phyloP scores from a whole-genome alignment of 345 rosid species.

The Dovyalis caffra region DNA sequence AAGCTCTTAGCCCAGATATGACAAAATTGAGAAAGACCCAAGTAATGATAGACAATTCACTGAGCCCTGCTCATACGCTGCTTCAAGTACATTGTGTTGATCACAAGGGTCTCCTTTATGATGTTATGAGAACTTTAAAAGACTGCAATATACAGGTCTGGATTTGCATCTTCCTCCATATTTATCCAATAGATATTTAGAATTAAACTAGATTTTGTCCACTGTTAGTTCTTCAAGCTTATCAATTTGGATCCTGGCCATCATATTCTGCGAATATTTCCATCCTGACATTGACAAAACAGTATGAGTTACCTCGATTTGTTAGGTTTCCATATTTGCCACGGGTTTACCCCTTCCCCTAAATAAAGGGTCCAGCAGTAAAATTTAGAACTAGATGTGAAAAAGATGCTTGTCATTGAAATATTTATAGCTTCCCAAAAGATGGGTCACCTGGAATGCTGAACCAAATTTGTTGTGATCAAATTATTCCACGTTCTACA shows the following conservation, averaged over 20 bases:
- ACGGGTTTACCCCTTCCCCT: no score
- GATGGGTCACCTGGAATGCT: not conserved
- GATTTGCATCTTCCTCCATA: not conserved
- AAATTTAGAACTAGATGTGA: not conserved
- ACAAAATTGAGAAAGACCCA: conserved; percentile 48
- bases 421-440: not conserved
- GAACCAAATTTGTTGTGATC: not conserved
- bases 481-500: not conserved
- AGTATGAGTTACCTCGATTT: not conserved
- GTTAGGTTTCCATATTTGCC: not conserved
- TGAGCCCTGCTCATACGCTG: conserved; percentile 78
- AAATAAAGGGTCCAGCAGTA: no score
- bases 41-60: conserved; percentile 60
- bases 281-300: not conserved
- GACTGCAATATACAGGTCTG: conserved; percentile 73
- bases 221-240: not conserved
- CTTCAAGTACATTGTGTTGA: conserved; percentile 65
- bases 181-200: not conserved
- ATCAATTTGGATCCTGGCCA: not conserved
- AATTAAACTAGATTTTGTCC: not conserved
- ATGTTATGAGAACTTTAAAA: conserved; percentile 74
- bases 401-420: not conserved
- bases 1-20: conserved; percentile 63
- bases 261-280: not conserved
- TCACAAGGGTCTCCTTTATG: conserved; percentile 83